These are phyloP conservation scores for Wickerhamiella qilinensis DNA, from an alignment of 805 yeast genomes.

Conservation along the genomic window DNA sequence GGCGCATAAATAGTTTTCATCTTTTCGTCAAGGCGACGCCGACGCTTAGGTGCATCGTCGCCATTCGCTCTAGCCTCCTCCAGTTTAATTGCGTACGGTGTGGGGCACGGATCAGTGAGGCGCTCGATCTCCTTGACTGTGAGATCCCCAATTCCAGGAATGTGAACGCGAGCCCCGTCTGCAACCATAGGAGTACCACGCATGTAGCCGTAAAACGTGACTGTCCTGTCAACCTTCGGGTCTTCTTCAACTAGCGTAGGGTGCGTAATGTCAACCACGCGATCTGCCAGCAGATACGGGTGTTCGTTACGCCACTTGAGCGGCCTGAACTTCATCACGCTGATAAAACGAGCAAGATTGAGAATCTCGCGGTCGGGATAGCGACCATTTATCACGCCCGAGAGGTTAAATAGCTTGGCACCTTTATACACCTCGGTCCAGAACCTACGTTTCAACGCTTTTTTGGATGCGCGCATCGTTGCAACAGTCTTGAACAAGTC, in stretches of 20 bases:
- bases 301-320: slow-evolving; percentile 98
- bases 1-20: slow-evolving; percentile 95
- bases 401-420: slow-evolving; percentile 83
- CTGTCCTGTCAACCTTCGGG: slow-evolving; percentile 71
- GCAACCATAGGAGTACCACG: slow-evolving; percentile 81
- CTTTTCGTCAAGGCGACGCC: slow-evolving; percentile 85
- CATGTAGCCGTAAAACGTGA: slow-evolving; percentile 84
- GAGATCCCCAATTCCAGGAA: slow-evolving; percentile 92
- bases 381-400: slow-evolving; percentile 93
- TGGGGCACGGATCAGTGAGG: slow-evolving; percentile 97
- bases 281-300: slow-evolving; percentile 80
- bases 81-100: slow-evolving; percentile 80
- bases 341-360: slow-evolving; percentile 78
- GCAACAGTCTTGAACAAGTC: slow-evolving; percentile 84
- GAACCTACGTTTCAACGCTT: slow-evolving; percentile 78
- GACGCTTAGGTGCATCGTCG: slow-evolving; percentile 34
- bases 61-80: slow-evolving; percentile 49
- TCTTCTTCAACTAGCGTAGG: slow-evolving; percentile 67
- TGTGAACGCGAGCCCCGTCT: slow-evolving; percentile 61
- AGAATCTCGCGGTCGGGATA: slow-evolving; percentile 94
- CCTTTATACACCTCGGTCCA: slow-evolving; percentile 99
- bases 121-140: slow-evolving; percentile 63
- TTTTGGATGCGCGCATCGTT: slow-evolving; percentile 80
- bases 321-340: slow-evolving; percentile 98
- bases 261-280: slow-evolving; percentile 87